Base-by-base conservation (phyloP, 2,329 filamentous ascomycete genomes). In the Herpotrichia juniperi region DNA sequence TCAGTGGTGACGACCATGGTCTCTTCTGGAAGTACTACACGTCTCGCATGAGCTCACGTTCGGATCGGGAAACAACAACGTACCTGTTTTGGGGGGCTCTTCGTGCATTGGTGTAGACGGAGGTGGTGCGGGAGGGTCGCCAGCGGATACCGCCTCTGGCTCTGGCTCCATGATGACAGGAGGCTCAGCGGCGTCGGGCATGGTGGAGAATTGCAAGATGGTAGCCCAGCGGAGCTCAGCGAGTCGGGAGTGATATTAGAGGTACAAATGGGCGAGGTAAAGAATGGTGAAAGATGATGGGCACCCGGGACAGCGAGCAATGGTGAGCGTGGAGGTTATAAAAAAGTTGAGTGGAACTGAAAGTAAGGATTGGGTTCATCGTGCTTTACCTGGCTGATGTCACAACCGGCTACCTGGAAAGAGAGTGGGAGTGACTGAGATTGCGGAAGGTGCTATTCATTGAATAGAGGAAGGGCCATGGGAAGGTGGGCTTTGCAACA, bases 1-100 rank as follows among this genome's bases (percentile, higher is more conserved):
- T 54, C 53, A 32, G 53, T 54, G n/a, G 56, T 54, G 56, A 50
- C 35, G 19, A 46, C 46, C 51, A 59, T 59, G 28, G 48, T 46
- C 24, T 52, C 48, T 49, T 54, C 52, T 47, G 46, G 51, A 30
- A 54, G 17, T 5, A 43, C 51, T 31, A 7, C 8, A 22, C 49
- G 44, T 22, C 2, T 16, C 19, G n/a, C 9, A 16, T 44, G 16
- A 46, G 42, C 17, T 30, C 19, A 34, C 17, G 43, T 52, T n/a
- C 53, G 42, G 26, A 25, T 16, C 7, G 2, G 30, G n/a, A 17
- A 48, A 17, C 31, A 12, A 19, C 32, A 11, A 48, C 46, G 21
- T 50, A 59, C 56, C 31, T 48, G 25, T 39, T 30, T 50, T 11
- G 14, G 54, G 51, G 17, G 46, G 50, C 34, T 54, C 58, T 42